phyloP scores from a whole-genome alignment of 2,329 filamentous ascomycete species.

The Penicillium sp. region DNA sequence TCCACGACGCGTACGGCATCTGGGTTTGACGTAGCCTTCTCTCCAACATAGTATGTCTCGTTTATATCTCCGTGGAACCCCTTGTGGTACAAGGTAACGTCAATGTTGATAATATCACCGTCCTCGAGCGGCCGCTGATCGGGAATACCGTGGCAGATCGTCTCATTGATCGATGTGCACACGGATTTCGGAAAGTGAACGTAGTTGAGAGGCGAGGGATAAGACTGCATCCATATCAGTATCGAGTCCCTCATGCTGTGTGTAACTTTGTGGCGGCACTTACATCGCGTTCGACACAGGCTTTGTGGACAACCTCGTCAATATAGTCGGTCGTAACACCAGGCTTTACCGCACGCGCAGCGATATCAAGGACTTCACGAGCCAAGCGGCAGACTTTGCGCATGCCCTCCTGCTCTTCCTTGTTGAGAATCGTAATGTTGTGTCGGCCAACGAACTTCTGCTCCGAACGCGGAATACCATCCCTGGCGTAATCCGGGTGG shows the following conservation, averaged over 20 bases:
- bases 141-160: slow-evolving; percentile 98
- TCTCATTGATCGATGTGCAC: slow-evolving; percentile 94
- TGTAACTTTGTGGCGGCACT: slow-evolving; percentile 40
- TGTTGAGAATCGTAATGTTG: slow-evolving; percentile 81
- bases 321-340: slow-evolving; percentile 96
- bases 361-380: slow-evolving; percentile 90
- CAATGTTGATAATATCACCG: slow-evolving; percentile 96
- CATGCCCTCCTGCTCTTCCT: slow-evolving; percentile 84
- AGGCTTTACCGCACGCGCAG: slow-evolving; percentile 80
- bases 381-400: slow-evolving; percentile 86
- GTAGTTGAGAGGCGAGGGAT: slow-evolving; percentile 94
- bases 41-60: slow-evolving; percentile 97
- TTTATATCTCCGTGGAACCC: slow-evolving; percentile 97
- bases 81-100: slow-evolving; percentile 90
- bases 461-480: slow-evolving; percentile 74
- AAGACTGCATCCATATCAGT: slow-evolving; percentile 66
- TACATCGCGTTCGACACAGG: slow-evolving; percentile 90
- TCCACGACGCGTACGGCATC: slow-evolving; percentile 91
- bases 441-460: slow-evolving; percentile 71
- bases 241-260: background rate
- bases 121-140: slow-evolving; percentile 86
- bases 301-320: slow-evolving; percentile 92
- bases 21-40: slow-evolving; percentile 80
- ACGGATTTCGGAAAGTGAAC: slow-evolving; percentile 97
- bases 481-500: slow-evolving; percentile 84